Conservation (phyloP, 2,329 filamentous ascomycete genomes). For the Botryotinia narcissicola region DNA sequence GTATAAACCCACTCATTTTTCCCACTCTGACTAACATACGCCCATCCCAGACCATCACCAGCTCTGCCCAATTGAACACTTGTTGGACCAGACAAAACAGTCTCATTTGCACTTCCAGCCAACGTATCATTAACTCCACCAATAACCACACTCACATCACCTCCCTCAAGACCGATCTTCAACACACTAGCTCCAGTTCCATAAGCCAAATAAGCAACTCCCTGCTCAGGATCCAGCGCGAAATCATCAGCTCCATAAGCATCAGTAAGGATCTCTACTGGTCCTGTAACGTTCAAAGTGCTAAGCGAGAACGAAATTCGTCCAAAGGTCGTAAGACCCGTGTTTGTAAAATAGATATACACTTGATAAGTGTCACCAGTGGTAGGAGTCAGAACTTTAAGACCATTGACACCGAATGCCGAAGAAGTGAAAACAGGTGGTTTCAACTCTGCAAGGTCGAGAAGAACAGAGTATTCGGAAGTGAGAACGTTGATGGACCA, state of each 20-base stretch:
- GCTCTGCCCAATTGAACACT: conserved; percentile 23
- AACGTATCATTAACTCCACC: conserved; percentile 12
- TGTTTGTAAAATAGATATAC: conserved; percentile 27
- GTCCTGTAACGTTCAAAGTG: conserved; percentile 17
- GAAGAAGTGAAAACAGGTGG: background rate
- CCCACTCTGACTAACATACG: conserved; percentile 23
- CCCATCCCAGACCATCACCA: background rate
- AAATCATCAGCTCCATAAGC: conserved; percentile 25
- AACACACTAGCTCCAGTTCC: conserved; percentile 20
- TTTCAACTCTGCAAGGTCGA: conserved; percentile 30
- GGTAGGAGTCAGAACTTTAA: conserved; percentile 18
- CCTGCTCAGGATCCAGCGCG: conserved; percentile 18
- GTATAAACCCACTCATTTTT: conserved; percentile 30
- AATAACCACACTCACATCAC: background rate
- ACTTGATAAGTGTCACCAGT: conserved; percentile 8
- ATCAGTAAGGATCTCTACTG: conserved; percentile 22
- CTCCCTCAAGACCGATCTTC: conserved; percentile 14
- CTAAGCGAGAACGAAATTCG: conserved; percentile 26
- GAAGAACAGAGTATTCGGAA: conserved; percentile 24
- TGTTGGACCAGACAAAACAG: conserved; percentile 21
- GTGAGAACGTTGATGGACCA: conserved; percentile 34
- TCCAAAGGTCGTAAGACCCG: conserved; percentile 14
- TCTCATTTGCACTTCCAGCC: conserved; percentile 17
- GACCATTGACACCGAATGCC: conserved; percentile 24
- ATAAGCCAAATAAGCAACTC: conserved; percentile 22